A percentile compares a stretch with the other conserved stretches of the same genome.
These are phyloP conservation scores for Eutrema heterophyllum DNA, from an alignment of 345 rosid genomes.

Conservation along the genomic window DNA sequence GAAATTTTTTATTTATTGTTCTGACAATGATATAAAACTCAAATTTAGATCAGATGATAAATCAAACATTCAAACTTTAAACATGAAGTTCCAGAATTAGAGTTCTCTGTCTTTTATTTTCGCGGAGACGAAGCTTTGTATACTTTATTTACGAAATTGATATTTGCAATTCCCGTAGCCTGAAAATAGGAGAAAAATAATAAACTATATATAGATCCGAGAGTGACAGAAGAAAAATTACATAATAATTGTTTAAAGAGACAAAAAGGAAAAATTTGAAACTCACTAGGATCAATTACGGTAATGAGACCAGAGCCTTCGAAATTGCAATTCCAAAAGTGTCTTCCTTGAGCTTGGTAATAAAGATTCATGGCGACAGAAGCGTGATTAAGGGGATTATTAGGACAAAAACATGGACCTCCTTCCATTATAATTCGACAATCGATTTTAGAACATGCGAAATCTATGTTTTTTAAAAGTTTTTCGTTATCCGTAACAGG, in stretches of 20 bases:
- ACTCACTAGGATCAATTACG: slow-evolving; percentile 26
- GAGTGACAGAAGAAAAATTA: neutral
- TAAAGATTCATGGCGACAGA: slow-evolving; percentile 31
- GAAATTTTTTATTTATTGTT: neutral
- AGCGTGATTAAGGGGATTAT: slow-evolving; percentile 2
- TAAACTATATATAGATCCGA: neutral
- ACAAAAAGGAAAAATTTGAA: neutral
- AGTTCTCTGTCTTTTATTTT: neutral
- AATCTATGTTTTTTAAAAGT: neutral
- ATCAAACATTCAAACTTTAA: neutral
- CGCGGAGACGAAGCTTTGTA: neutral
- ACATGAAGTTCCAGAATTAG: neutral
- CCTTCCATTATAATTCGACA: slow-evolving; percentile 9
- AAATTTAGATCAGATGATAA: neutral
- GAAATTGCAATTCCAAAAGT: neutral
- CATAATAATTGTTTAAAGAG: neutral
- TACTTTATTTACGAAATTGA: neutral
- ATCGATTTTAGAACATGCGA: neutral
- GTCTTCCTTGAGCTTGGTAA: slow-evolving; percentile 25
- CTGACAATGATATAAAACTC: neutral
- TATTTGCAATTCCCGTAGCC: slow-evolving; percentile 5
- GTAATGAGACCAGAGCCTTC: slow-evolving; percentile 7
- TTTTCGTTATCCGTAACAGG: neutral
- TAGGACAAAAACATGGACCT: slow-evolving; percentile 4
- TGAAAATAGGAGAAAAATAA: neutral